Evolutionary conservation across 441 rosid species (phyloP), one percentile per base, ranked within the genome.

Genomic region (Omphalea diandra): DNA sequence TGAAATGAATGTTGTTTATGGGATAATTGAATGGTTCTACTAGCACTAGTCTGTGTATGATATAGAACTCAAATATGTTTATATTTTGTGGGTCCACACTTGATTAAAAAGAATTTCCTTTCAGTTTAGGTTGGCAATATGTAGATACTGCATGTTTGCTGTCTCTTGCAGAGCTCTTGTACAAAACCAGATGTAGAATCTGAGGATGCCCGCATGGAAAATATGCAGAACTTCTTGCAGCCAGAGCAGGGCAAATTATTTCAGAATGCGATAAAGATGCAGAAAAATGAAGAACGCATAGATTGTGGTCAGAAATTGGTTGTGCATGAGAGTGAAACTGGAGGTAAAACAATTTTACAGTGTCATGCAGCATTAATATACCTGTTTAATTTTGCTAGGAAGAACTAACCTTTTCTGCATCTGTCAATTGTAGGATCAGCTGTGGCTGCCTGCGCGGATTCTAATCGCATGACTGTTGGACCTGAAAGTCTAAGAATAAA

Each of bases 91-190:
- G 29, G 64, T 43, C 27, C 65, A 68, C 63, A 72, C 41, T 10
- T 54, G 44, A 33, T 53, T 70, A 46, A 40, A 31, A 65, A 65
- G 53, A 69, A 70, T 68, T 73, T 59, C 44, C 72, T 71, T 69
- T 57, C 52, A 56, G 63, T 76, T 68, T 71, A 61, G 63, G 68
- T 75, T 70, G 52, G 65, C 63, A 68, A 35, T 71, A 64, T 72
- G 31, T 72, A 66, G 44, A 68, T 46, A 70, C 55, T 65, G 71
- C 63, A 62, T 81, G 69, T 71, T 80, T 83, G 58, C 55, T 78
- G 76, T 85, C 66, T 80, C 61, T 69, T 86, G 86, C 86, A 89
- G 98, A 93, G 96, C 83, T 88, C 96, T 69, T 89, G 93, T 75
- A 81, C 90, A 40, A 89, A 86, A 70, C 90, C 91, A 43, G 91